Evolutionary conservation across 1,284 basidiomycete species (phyloP), one percentile per base, ranked within the genome.

Genomic region (Austroboletus niveus): DNA sequence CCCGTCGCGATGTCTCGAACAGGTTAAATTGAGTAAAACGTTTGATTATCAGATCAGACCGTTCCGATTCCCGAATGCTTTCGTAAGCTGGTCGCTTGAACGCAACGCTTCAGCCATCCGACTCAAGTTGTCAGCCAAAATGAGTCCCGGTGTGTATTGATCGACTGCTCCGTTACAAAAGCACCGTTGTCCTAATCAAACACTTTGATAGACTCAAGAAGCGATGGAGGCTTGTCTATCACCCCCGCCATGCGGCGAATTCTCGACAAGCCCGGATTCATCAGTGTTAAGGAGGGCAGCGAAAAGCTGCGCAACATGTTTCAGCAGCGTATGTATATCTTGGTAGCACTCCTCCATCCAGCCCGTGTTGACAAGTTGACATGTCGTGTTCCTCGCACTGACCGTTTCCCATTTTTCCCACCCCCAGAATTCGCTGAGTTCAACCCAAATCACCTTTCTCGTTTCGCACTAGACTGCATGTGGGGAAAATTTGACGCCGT

Each of bases 251-350:
- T 79, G 72, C 49, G 51, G n/a, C 32, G 48, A 2, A 70, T 79
- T 29, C 60, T 79, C 12, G 50, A 60, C 14, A 49, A 63, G 46
- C 69, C 72, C 0, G 76, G 75, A 2, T 71, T 66, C 54, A 59
- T 80, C 17, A 59, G 57, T 10, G 14, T 52, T 0, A 27, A 53
- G 9, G 60, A 58, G 45, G 74, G 72, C 12, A 69, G 74, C 4
- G 64, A 76, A 42, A 62, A 32, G 35, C 55, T 77, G 22, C 65
- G 75, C 40, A 45, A 60, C 5, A 62, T 79, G 42, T 78, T 78
- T 51, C 60, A 66, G 24, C 56, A 57, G 54, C 59, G 75, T 75
- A 51, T 20, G 70, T 53, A n/a, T 45, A 15, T 44, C 17, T 42
- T 42, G 17, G n/a, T 41, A 6, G 27, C 27, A 5, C 27, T 29